phyloP scores from a whole-genome alignment of 2,329 filamentous ascomycete genomes.

The Trichophyton schoenleinii region DNA sequence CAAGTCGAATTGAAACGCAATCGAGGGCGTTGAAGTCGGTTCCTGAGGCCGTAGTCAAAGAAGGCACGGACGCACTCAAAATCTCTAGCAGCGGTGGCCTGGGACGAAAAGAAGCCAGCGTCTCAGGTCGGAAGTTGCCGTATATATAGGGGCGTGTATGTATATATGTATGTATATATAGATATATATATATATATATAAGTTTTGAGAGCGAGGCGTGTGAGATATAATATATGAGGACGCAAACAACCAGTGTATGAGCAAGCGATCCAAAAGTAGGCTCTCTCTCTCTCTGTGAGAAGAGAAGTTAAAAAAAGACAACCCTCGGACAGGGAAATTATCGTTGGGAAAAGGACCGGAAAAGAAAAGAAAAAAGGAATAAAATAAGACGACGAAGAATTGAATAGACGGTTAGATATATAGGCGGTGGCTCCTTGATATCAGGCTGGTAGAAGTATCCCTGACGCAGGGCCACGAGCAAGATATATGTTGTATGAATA shows the following conservation, averaged over 20 bases:
- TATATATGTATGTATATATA: no score
- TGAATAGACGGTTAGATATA: no score
- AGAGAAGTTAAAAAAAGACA: background rate
- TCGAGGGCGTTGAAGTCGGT: no score
- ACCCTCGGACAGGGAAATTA: background rate
- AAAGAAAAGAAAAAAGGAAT: no score
- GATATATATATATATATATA: no score
- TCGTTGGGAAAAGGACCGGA: background rate
- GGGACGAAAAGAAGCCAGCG: no score
- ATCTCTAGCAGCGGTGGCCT: no score
- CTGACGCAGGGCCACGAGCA: background rate
- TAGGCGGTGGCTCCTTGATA: background rate
- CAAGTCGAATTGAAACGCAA: no score
- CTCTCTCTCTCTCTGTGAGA: background rate
- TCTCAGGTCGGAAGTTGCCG: no score
- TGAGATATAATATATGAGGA: background rate
- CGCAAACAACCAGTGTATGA: constrained; percentile 1
- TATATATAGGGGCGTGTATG: background rate
- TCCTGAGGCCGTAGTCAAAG: background rate
- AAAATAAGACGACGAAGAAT: no score
- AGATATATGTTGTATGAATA: background rate
- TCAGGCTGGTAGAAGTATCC: background rate
- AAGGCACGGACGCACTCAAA: background rate
- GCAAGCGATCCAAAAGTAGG: constrained; percentile 4
- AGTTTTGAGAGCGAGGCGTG: background rate